A percentile compares a stretch with the other conserved stretches of the same genome.
These are phyloP conservation scores for Biscogniauxia mediterranea DNA, from an alignment of 2,329 filamentous ascomycete genomes.

Conservation along the genomic window DNA sequence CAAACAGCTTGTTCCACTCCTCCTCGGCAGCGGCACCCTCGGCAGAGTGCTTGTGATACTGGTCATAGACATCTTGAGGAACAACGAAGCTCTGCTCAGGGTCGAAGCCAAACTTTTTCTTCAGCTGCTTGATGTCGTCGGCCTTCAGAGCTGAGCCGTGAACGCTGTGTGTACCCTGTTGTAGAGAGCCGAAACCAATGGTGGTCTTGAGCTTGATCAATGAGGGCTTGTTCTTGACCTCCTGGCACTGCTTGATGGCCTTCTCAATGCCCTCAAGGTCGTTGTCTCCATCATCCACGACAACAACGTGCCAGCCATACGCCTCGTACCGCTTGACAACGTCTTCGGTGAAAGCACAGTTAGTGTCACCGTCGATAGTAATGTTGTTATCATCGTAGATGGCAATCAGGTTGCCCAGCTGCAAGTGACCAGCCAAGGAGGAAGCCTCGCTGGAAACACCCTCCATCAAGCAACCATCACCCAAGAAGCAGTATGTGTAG, in stretches of 20 bases:
- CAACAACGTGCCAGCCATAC: constrained; percentile 91
- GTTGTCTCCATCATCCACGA: constrained; percentile 83
- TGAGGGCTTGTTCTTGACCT: constrained; percentile 92
- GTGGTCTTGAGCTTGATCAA: constrained; percentile 96
- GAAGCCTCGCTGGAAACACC: constrained; percentile 92
- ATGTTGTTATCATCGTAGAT: constrained; percentile 99
- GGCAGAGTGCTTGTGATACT: constrained; percentile 79
- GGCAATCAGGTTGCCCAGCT: constrained; percentile 95
- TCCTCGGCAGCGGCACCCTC: constrained; percentile 86
- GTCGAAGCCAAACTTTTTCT: constrained; percentile 95
- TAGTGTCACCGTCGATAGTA: constrained; percentile 90
- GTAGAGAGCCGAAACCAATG: constrained; percentile 92
- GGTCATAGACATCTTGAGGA: constrained; percentile 90
- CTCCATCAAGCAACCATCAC: constrained; percentile 98
- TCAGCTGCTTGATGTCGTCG: constrained; percentile 90
- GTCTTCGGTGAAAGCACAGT: constrained; percentile 95
- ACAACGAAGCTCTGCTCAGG: constrained; percentile 90
- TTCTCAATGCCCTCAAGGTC: constrained; percentile 85
- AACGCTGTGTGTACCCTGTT: constrained; percentile 91
- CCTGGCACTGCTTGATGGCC: constrained; percentile 80
- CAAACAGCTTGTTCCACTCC: constrained; percentile 92
- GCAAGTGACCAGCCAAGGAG: constrained; percentile 90
- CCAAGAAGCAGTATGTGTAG: constrained; percentile 96
- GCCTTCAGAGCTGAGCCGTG: constrained; percentile 95
- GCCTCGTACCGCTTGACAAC: constrained; percentile 91